These are phyloP conservation scores for Coniella lustricola DNA, from an alignment of 2,329 filamentous ascomycete genomes.

Conservation along the genomic window DNA sequence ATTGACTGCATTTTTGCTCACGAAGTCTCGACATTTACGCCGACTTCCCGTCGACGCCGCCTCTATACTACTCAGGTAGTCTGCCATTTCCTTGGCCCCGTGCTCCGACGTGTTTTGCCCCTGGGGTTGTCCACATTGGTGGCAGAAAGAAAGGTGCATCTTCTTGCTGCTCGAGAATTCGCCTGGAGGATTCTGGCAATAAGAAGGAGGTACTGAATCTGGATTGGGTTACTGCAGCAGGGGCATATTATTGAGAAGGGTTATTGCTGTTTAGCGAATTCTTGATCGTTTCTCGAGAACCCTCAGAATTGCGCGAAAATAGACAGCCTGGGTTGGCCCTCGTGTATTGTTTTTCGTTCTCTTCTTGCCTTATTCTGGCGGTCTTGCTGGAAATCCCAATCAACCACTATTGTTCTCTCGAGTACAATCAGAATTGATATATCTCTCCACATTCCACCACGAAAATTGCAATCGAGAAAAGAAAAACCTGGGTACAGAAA, in stretches of 20 bases:
- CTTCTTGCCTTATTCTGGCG: slow-evolving; percentile 23
- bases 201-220: slow-evolving; percentile 14
- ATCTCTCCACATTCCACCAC: slow-evolving; percentile 29
- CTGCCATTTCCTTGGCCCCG: not conserved
- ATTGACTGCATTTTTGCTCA: too few relatives aligned
- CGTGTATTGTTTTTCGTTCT: slow-evolving; percentile 28
- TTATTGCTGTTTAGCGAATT: slow-evolving; percentile 21
- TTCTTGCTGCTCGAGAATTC: slow-evolving; percentile 12
- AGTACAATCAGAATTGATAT: slow-evolving; percentile 50
- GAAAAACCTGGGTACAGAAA: slow-evolving; percentile 17
- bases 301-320: slow-evolving; percentile 15
- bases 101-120: not conserved
- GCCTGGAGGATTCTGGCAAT: slow-evolving; percentile 15
- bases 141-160: slow-evolving; percentile 3
- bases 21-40: too few relatives aligned
- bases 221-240: slow-evolving; percentile 8
- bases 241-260: slow-evolving; percentile 13
- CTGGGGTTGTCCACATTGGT: not conserved
- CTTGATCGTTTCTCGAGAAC: slow-evolving; percentile 13
- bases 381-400: slow-evolving; percentile 24
- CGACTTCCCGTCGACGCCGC: too few relatives aligned
- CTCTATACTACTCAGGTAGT: too few relatives aligned
- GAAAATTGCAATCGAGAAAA: slow-evolving; percentile 28
- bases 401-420: slow-evolving; percentile 25
- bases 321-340: slow-evolving; percentile 23